Evolutionary conservation across 345 rosid genomes (phyloP), one percentile per base, ranked within the genome.

Genomic region (Populus alba): DNA sequence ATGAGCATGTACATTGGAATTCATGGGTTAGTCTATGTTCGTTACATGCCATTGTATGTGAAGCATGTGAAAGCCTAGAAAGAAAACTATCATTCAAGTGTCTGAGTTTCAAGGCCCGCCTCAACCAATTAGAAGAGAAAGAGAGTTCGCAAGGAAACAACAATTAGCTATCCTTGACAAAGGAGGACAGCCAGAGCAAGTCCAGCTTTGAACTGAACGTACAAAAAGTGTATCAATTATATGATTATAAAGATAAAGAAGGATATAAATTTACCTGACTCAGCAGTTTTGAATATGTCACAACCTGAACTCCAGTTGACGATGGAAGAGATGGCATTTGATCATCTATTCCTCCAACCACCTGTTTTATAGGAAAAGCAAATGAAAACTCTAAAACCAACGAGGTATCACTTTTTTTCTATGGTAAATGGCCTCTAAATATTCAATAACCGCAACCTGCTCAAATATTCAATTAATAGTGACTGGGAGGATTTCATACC

Each of bases 261-360:
- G 78, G 65, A 75, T 13, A 74, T 71, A 47, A 23, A 59, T 72
- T 75, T 87, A 96, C 99, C 99, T 94, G 94, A 82, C 89, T 87
- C 68, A 91, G 85, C 79, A 96, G 87, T 82, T 85, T 88, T 27
- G 98, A 86, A 82, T 90, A 94, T 67, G 97, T 81, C 63, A 96
- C 83, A 79, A 94, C 83, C 83, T 91, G 70, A 76, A 94, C 92
- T 47, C 93, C 97, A 59, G 92, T 49, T 76, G 97, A 81, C 29
- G 92, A 51, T 82, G 97, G 97, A 82, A 89, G 90, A 31, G 92
- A 92, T 77, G 97, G 99, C 80, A 94, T 78, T 79, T 88, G 86
- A 78, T 94, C 95, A 79, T 89, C 90, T 62, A 89, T 79, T 73
- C 99, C 99, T 62, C 94, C 99, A 83, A 96, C 97, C 83, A 96